phyloP scores from a whole-genome alignment of 345 rosid species.

The Gossypium herbaceum region DNA sequence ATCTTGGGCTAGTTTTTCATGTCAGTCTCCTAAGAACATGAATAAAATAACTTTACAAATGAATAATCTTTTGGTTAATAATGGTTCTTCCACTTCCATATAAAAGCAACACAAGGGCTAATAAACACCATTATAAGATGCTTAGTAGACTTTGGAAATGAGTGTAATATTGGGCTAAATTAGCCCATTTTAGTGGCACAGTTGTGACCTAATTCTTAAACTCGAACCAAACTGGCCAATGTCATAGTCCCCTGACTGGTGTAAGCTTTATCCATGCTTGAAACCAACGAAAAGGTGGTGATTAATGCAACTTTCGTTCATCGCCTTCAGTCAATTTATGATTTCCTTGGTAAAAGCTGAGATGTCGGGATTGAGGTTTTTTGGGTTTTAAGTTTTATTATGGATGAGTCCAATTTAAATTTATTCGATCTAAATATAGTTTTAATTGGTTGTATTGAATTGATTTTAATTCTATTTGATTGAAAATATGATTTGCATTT shows the following conservation, averaged over 20 bases:
- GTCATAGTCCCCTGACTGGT: not conserved
- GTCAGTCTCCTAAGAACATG: not conserved
- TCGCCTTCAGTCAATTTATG: too few species aligned
- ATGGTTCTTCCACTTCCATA: too few species aligned
- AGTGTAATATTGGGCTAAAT: not conserved
- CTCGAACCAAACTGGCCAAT: not conserved
- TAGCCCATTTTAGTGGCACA: not conserved
- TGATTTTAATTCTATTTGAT: too few species aligned
- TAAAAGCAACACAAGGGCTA: too few species aligned
- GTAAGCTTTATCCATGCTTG: not conserved
- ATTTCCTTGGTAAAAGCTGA: too few species aligned
- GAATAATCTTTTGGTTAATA: not conserved
- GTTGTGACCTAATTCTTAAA: not conserved
- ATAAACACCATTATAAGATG: not conserved
- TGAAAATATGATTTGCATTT: too few species aligned
- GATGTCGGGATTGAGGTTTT: too few species aligned
- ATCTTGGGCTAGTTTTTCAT: not conserved
- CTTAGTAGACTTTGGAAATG: not conserved
- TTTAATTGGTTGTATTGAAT: too few species aligned
- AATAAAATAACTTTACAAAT: not conserved
- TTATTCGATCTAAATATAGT: too few species aligned
- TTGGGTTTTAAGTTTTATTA: too few species aligned
- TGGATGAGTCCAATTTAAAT: too few species aligned
- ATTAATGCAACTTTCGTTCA: too few species aligned
- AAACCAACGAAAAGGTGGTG: not conserved